Percentiles rank a stretch among this genome's conserved stretches.
Evolutionary conservation across 2,329 filamentous ascomycete species (phyloP).

Genomic region (Lecanicillium sp.): DNA sequence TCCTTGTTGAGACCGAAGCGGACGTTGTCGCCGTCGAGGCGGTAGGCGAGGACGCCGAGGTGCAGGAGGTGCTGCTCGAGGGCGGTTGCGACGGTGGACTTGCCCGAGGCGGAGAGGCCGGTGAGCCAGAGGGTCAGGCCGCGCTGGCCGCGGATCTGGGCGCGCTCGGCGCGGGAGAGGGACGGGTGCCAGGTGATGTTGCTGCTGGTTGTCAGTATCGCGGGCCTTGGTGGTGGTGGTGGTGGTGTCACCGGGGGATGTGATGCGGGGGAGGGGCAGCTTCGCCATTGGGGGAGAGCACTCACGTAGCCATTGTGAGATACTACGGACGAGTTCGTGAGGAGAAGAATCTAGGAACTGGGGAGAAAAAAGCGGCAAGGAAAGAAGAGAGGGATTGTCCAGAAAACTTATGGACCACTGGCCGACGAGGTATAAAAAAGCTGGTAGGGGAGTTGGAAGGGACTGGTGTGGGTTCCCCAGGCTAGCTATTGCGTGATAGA

Average conservation of each 20-base stretch:
- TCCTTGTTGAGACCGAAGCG: slow-evolving; percentile 98
- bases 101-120: slow-evolving; percentile 90
- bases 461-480: slow-evolving; percentile 7
- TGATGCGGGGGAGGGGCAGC: slow-evolving; percentile 11
- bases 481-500: slow-evolving; percentile 13
- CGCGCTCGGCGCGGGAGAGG: slow-evolving; percentile 72
- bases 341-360: neutral
- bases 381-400: neutral
- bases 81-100: slow-evolving; percentile 93
- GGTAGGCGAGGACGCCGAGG: slow-evolving; percentile 75
- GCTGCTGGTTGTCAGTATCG: slow-evolving; percentile 38
- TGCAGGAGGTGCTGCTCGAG: slow-evolving; percentile 96
- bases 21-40: slow-evolving; percentile 96
- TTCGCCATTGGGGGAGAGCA: slow-evolving; percentile 11
- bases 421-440: too few relatives aligned
- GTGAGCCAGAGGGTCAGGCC: slow-evolving; percentile 98
- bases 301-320: slow-evolving; percentile 32
- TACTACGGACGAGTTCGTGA: slow-evolving; percentile 6
- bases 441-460: neutral
- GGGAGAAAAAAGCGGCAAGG: neutral
- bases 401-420: too few relatives aligned
- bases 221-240: slow-evolving; percentile 7
- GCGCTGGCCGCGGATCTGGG: slow-evolving; percentile 68
- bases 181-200: slow-evolving; percentile 89
- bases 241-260: slow-evolving; percentile 16